Conservation (phyloP, 2,329 filamentous ascomycete species). For the Domatiomyces globalis region DNA sequence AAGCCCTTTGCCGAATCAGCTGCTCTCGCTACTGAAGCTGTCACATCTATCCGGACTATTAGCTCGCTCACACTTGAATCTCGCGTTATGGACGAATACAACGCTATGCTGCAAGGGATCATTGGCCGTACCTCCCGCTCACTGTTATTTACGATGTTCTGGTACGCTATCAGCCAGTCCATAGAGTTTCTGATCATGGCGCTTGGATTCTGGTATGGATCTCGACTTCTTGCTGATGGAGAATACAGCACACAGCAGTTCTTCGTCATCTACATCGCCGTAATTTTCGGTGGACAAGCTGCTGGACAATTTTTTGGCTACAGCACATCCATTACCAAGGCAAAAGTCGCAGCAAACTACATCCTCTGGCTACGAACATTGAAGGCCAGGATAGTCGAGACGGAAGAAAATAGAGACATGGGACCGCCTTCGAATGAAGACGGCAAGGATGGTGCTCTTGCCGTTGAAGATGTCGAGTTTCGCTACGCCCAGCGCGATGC, state of each 20-base stretch:
- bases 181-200: constrained; percentile 21
- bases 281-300: constrained; percentile 26
- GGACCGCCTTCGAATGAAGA: constrained; percentile 20
- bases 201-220: constrained; percentile 45
- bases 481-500: constrained; percentile 20
- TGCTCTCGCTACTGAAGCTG: constrained; percentile 37
- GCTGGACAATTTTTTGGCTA: constrained; percentile 22
- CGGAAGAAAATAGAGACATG: constrained; percentile 26
- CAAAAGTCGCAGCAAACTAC: constrained; percentile 36
- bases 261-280: constrained; percentile 33
- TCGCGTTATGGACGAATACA: constrained; percentile 25
- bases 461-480: constrained; percentile 34
- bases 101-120: constrained; percentile 17
- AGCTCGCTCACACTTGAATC: constrained; percentile 36
- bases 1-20: constrained; percentile 35
- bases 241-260: constrained; percentile 30
- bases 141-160: constrained; percentile 19
- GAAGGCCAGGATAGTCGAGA: constrained; percentile 32
- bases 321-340: constrained; percentile 37
- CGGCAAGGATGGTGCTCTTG: constrained; percentile 25
- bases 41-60: constrained; percentile 37
- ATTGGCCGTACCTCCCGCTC: constrained; percentile 15
- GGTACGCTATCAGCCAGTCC: constrained; percentile 23
- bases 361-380: constrained; percentile 35
- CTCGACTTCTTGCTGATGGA: constrained; percentile 38